Conservation (phyloP, 768 basidiomycete species). For the Gloeostereum incarnatum region DNA sequence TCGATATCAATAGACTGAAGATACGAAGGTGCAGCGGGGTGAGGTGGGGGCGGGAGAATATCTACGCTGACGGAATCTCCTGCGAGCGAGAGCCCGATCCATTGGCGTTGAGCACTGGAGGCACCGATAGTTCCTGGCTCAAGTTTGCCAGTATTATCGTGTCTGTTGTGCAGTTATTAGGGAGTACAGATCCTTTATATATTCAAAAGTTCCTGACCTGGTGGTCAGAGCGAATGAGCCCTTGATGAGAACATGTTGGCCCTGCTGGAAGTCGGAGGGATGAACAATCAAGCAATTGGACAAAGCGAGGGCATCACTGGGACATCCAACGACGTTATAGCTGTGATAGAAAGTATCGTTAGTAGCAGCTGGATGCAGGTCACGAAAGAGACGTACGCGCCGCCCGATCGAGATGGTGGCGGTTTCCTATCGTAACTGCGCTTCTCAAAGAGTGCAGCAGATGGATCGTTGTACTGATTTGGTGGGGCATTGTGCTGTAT, state of each 20-base stretch:
- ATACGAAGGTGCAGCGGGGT: slow-evolving; percentile 45
- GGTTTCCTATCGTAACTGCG: slow-evolving; percentile 31
- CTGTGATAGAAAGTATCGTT: slow-evolving; percentile 19
- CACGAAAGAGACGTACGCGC: slow-evolving; percentile 16
- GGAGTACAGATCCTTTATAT: neutral
- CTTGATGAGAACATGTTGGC: slow-evolving; percentile 73
- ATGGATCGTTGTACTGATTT: slow-evolving; percentile 43
- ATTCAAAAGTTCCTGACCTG: slow-evolving; percentile 36
- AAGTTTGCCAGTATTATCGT: slow-evolving; percentile 71
- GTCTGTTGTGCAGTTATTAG: slow-evolving; percentile 29
- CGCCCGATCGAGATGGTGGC: slow-evolving; percentile 19
- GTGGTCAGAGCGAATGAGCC: slow-evolving; percentile 62
- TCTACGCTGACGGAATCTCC: slow-evolving; percentile 75
- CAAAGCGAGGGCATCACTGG: slow-evolving; percentile 62
- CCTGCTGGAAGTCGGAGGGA: slow-evolving; percentile 63
- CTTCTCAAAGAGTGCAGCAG: slow-evolving; percentile 40
- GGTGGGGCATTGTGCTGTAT: slow-evolving; percentile 29
- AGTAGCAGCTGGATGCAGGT: neutral
- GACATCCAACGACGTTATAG: slow-evolving; percentile 49
- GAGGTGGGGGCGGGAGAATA: slow-evolving; percentile 42
- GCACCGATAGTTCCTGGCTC: slow-evolving; percentile 65
- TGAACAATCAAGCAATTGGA: slow-evolving; percentile 78
- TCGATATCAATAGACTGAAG: slow-evolving; percentile 78
- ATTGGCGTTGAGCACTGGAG: slow-evolving; percentile 73
- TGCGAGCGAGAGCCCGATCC: slow-evolving; percentile 75